Conservation (phyloP, 2,329 filamentous ascomycete genomes). For the Penicillium sp. region DNA sequence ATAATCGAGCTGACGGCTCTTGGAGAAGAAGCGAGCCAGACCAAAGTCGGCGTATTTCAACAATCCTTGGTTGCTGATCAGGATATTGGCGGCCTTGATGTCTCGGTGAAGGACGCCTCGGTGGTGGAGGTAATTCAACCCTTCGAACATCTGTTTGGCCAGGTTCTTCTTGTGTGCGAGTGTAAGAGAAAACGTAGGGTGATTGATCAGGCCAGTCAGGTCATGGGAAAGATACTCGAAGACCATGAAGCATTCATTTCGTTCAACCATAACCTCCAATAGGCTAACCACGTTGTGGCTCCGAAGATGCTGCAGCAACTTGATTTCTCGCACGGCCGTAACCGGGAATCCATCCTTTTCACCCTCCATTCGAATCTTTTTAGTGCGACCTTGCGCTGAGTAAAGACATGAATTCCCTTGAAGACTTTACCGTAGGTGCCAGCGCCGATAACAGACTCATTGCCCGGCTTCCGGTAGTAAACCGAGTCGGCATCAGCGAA, state of each 20-base stretch:
- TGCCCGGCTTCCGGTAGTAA: constrained; percentile 92
- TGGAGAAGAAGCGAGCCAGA: constrained; percentile 91
- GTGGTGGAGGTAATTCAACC: constrained; percentile 86
- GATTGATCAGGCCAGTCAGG: constrained; percentile 88
- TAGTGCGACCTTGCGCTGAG: constrained; percentile 72
- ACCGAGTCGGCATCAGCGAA: constrained; percentile 78
- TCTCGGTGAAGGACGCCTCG: constrained; percentile 93
- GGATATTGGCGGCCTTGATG: constrained; percentile 96
- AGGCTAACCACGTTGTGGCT: constrained; percentile 82
- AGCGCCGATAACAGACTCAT: constrained; percentile 91
- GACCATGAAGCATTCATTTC: constrained; percentile 99
- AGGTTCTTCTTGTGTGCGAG: constrained; percentile 86
- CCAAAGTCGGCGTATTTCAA: constrained; percentile 96
- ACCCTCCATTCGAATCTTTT: constrained; percentile 99
- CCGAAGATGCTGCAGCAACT: constrained; percentile 85
- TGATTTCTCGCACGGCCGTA: constrained; percentile 92
- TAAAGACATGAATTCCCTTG: constrained; percentile 74
- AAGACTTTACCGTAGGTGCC: constrained; percentile 97
- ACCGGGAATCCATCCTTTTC: constrained; percentile 99
- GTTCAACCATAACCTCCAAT: constrained; percentile 98
- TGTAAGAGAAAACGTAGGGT: constrained; percentile 83
- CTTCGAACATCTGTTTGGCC: constrained; percentile 87
- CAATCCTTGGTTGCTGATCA: constrained; percentile 82
- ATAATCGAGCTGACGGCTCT: constrained; percentile 85
- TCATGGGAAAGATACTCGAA: constrained; percentile 98